Evolutionary conservation across 495 filamentous ascomycete genomes (phyloP).

Genomic region (Daldinia bambusicola): DNA sequence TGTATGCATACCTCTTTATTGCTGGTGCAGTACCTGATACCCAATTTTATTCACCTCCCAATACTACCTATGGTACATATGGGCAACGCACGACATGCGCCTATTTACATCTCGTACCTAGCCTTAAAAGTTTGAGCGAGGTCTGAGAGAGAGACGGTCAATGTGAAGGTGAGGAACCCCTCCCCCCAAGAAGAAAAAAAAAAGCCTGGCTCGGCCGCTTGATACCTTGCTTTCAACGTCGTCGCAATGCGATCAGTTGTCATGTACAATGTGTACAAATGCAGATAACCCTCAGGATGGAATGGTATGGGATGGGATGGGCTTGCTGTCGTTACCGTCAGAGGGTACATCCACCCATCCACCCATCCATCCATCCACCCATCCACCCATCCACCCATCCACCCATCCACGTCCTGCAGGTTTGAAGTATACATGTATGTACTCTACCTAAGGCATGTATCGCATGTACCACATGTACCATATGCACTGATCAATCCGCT

Average conservation of each 20-base stretch:
- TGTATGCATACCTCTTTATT: background rate
- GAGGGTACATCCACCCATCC: constrained; percentile 21
- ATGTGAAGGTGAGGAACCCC: background rate
- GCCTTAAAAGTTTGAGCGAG: constrained; percentile 15
- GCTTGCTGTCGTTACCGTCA: constrained; percentile 20
- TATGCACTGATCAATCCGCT: constrained; percentile 17
- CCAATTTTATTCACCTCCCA: too few relatives aligned
- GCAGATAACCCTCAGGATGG: constrained; percentile 20
- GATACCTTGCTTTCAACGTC: constrained; percentile 27
- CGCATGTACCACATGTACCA: too few relatives aligned
- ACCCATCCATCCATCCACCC: too few relatives aligned
- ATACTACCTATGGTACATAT: too few relatives aligned
- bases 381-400: too few relatives aligned
- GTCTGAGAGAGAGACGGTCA: background rate
- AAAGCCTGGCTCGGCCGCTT: constrained; percentile 17
- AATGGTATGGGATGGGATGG: background rate
- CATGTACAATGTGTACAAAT: constrained; percentile 22
- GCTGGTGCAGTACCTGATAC: constrained; percentile 13
- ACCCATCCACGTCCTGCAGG: constrained; percentile 15
- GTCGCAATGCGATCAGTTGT: constrained; percentile 10
- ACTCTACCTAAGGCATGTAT: background rate
- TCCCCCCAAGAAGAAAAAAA: background rate
- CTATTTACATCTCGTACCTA: constrained; percentile 8
- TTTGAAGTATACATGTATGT: constrained; percentile 2
- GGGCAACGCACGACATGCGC: background rate